phyloP scores from a whole-genome alignment of 2,329 filamentous ascomycete species.

The Cephalotrichum gorgonifer region DNA sequence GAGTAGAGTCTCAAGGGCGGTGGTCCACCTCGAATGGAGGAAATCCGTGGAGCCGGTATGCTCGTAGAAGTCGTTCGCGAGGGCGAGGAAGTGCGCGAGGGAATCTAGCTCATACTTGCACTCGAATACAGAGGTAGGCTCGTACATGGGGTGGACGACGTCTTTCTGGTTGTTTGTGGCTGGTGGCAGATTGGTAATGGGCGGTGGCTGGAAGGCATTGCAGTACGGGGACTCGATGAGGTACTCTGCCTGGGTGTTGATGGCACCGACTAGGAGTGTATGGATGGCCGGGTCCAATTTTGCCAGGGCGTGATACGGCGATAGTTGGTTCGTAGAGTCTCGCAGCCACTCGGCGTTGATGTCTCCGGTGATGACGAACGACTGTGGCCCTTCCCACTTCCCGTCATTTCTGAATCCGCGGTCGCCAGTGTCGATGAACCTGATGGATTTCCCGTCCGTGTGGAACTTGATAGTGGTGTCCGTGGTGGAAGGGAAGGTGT shows the following conservation, averaged over 20 bases:
- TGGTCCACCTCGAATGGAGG: constrained; percentile 66
- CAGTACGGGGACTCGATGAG: constrained; percentile 94
- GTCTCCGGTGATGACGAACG: constrained; percentile 87
- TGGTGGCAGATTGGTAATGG: constrained; percentile 62
- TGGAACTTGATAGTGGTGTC: constrained; percentile 89
- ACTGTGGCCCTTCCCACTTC: constrained; percentile 76
- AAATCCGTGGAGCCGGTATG: constrained; percentile 71
- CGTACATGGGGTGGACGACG: constrained; percentile 74
- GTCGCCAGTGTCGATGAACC: constrained; percentile 23
- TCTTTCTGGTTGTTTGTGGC: constrained; percentile 76
- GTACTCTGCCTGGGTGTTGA: constrained; percentile 92
- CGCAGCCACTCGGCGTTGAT: constrained; percentile 90
- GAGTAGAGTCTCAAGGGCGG: constrained; percentile 66
- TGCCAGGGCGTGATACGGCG: constrained; percentile 78
- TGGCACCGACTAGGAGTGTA: constrained; percentile 77
- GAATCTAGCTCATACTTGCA: constrained; percentile 99
- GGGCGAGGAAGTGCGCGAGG: constrained; percentile 77
- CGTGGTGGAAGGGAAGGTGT: constrained; percentile 84
- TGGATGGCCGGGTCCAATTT: constrained; percentile 71
- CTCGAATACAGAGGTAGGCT: constrained; percentile 80
- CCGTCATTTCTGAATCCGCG: constrained; percentile 36
- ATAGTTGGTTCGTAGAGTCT: constrained; percentile 87
- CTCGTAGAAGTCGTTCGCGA: constrained; percentile 79
- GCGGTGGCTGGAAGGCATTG: constrained; percentile 94
- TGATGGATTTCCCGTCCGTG: constrained; percentile 43